Percentiles rank a stretch among this genome's conserved stretches.
phyloP scores from a whole-genome alignment of 768 basidiomycete species.

The Pilatotrama ljubarskyi region DNA sequence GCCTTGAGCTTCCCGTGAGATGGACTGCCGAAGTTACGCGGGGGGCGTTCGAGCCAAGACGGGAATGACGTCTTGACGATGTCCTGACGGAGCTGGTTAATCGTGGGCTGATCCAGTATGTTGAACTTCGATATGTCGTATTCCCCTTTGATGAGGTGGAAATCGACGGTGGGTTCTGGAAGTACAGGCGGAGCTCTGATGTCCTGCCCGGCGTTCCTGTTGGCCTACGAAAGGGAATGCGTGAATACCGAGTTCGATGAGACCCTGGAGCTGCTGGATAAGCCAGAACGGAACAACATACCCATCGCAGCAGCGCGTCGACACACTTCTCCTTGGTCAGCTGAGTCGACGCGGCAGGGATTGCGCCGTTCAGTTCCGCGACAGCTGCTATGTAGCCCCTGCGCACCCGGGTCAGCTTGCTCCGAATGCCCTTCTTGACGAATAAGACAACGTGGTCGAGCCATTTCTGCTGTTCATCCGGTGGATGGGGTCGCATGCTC shows the following conservation, averaged over 20 bases:
- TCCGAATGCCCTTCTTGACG: neutral
- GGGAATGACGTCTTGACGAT: slow-evolving; percentile 6
- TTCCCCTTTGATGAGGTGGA: neutral
- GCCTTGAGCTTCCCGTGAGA: slow-evolving; percentile 25
- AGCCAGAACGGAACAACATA: neutral
- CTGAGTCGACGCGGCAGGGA: neutral
- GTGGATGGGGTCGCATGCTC: neutral
- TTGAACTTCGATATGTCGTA: neutral
- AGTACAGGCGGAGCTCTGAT: neutral
- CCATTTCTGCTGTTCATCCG: neutral
- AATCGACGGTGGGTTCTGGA: neutral
- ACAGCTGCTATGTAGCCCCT: neutral
- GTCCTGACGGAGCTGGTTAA: neutral
- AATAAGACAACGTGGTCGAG: neutral
- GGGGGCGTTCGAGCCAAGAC: slow-evolving; percentile 16
- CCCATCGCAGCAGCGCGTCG: neutral
- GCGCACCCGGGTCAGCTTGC: neutral
- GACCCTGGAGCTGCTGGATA: too few species aligned
- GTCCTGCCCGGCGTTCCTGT: neutral
- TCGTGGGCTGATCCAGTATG: neutral
- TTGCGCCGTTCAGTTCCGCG: neutral
- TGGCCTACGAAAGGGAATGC: neutral
- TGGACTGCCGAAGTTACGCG: slow-evolving; percentile 15
- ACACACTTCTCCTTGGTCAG: neutral
- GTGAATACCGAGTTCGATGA: too few species aligned